Evolutionary conservation across 805 yeast species (phyloP).

Genomic region (Lipomyces mesembrius): DNA sequence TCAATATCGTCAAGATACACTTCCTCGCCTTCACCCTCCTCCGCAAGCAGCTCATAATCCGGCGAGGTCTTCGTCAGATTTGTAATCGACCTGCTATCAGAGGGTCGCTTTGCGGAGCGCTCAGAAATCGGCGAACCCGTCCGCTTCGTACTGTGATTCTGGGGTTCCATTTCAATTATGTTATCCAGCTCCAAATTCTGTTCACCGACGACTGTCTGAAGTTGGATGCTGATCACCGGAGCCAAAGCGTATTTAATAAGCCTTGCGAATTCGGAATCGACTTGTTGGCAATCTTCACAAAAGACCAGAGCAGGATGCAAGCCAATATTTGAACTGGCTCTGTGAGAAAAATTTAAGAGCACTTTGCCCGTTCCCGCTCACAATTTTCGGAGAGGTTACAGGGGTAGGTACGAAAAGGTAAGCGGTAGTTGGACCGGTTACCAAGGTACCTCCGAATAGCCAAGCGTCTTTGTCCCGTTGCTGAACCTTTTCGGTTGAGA

Average conservation of each 20-base stretch:
- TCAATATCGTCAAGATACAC: slow-evolving; percentile 11
- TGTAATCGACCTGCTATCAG: slow-evolving; percentile 7
- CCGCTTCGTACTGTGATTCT: slow-evolving; percentile 12
- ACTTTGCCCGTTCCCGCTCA: neutral
- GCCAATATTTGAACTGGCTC: neutral
- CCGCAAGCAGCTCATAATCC: slow-evolving; percentile 10
- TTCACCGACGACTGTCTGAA: neutral
- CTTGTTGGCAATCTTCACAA: neutral
- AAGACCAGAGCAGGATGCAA: neutral
- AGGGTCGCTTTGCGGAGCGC: slow-evolving; percentile 14
- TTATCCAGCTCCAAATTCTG: neutral
- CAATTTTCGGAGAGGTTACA: neutral
- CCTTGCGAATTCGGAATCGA: neutral
- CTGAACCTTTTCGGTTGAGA: too few relatives aligned
- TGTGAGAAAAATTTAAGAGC: neutral
- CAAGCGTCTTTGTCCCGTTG: too few relatives aligned
- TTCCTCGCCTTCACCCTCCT: slow-evolving; percentile 4
- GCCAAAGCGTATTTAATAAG: neutral
- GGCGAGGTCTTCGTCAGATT: slow-evolving; percentile 6
- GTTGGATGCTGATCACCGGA: neutral
- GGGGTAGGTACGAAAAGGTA: neutral
- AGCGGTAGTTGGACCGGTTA: neutral
- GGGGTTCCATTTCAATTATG: neutral
- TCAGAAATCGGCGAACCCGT: slow-evolving; percentile 18
- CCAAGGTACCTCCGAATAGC: neutral